Percentiles rank a stretch among this genome's conserved stretches.
Evolutionary conservation across 164 flowering plant species (phyloP).

Genomic region (Nymphaea thermarum): DNA sequence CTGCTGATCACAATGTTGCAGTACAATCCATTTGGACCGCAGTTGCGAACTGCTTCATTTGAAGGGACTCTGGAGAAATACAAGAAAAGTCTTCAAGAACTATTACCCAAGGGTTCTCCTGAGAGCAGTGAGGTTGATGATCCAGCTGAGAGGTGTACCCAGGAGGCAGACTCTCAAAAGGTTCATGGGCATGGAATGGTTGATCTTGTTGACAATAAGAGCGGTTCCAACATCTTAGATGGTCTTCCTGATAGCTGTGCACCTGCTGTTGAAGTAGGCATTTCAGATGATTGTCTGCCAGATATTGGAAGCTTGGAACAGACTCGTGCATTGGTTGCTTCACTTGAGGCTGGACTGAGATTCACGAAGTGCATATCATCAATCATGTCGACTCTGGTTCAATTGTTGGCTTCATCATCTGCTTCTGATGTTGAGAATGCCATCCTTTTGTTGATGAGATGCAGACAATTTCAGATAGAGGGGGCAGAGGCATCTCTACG

Average conservation of each 20-base stretch:
- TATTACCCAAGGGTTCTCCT: constrained; percentile 30
- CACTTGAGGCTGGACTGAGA: constrained; percentile 87
- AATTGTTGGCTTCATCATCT: constrained; percentile 94
- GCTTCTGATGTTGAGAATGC: constrained; percentile 90
- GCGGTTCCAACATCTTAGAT: constrained; percentile 16
- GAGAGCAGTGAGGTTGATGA: constrained; percentile 29
- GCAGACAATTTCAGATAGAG: constrained; percentile 92
- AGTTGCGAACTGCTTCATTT: constrained; percentile 73
- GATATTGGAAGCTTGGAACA: constrained; percentile 89
- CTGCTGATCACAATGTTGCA: constrained; percentile 87
- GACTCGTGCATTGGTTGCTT: constrained; percentile 87
- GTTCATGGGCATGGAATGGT: constrained; percentile 20
- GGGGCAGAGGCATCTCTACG: constrained; percentile 87
- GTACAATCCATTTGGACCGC: constrained; percentile 98
- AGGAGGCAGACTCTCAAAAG: constrained; percentile 31
- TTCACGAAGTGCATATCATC: constrained; percentile 75
- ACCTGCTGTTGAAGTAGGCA: constrained; percentile 25
- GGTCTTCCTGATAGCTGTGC: constrained; percentile 62
- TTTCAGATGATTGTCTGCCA: constrained; percentile 40
- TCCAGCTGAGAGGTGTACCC: constrained; percentile 23
- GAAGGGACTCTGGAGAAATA: constrained; percentile 86
- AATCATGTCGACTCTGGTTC: constrained; percentile 83
- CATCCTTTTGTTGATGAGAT: constrained; percentile 85
- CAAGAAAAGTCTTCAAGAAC: constrained; percentile 54
- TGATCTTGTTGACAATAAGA: constrained; percentile 7